Conservation (phyloP, 768 basidiomycete species). For the Boletellus ananiceps region DNA sequence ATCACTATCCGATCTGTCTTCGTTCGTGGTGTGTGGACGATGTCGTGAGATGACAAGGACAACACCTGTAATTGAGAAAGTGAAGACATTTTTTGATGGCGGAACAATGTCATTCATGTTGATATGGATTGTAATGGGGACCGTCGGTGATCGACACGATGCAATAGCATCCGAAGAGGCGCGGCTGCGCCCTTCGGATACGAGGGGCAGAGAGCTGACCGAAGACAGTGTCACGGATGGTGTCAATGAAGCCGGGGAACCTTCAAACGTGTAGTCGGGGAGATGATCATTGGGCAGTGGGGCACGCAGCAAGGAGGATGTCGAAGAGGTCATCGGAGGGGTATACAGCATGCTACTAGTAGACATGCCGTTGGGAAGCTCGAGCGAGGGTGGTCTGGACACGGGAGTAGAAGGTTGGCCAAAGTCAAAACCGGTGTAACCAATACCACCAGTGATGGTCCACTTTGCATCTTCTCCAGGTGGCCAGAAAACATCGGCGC, state of each 20-base stretch:
- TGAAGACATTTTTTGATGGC: slow-evolving; percentile 59
- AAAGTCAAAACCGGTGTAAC: slow-evolving; percentile 69
- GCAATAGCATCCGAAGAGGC: slow-evolving; percentile 32
- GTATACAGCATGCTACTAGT: slow-evolving; percentile 19
- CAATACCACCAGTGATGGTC: slow-evolving; percentile 58
- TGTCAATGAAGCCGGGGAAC: slow-evolving; percentile 47
- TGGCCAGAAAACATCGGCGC: slow-evolving; percentile 67
- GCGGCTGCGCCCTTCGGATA: slow-evolving; percentile 34
- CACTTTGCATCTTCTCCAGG: slow-evolving; percentile 48
- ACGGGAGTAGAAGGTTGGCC: slow-evolving; percentile 36
- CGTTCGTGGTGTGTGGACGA: slow-evolving; percentile 21
- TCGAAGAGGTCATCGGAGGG: slow-evolving; percentile 34
- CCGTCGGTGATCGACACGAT: slow-evolving; percentile 42
- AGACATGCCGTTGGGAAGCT: slow-evolving; percentile 33
- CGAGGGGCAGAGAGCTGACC: slow-evolving; percentile 32
- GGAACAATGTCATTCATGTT: slow-evolving; percentile 76
- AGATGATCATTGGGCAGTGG: slow-evolving; percentile 63
- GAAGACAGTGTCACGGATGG: slow-evolving; percentile 41
- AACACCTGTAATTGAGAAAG: slow-evolving; percentile 61
- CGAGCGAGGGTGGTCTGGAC: slow-evolving; percentile 49
- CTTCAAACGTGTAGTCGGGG: slow-evolving; percentile 75
- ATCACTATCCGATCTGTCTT: slow-evolving; percentile 23
- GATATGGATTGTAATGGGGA: slow-evolving; percentile 67
- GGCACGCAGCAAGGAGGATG: slow-evolving; percentile 66
- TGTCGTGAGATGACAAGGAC: slow-evolving; percentile 53